These are phyloP conservation scores for Tricholoma furcatifolium DNA, from an alignment of 768 basidiomycete genomes.

Conservation along the genomic window DNA sequence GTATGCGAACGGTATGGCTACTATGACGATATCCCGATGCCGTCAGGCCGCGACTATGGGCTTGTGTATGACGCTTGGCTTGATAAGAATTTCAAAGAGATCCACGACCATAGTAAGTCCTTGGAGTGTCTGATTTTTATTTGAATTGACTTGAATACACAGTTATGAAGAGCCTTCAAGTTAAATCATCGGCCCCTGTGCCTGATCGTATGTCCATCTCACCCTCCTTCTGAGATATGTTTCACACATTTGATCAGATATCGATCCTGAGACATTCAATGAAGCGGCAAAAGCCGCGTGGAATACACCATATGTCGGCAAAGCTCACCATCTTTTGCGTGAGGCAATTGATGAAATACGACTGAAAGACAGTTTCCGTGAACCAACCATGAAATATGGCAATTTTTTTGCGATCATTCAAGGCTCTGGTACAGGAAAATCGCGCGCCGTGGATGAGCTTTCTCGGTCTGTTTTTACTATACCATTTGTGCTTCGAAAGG, in stretches of 20 bases:
- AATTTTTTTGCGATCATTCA: conserved; percentile 7
- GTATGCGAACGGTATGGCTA: background rate
- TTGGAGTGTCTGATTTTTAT: background rate
- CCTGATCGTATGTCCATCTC: background rate
- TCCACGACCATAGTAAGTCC: background rate
- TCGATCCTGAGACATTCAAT: too few relatives aligned
- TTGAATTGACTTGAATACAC: background rate
- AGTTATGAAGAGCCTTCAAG: background rate
- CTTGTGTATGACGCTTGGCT: too few relatives aligned
- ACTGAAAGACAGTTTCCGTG: too few relatives aligned
- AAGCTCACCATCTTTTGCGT: background rate
- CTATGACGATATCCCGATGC: background rate
- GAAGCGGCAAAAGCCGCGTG: background rate
- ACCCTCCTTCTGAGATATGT: background rate
- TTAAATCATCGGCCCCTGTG: too few relatives aligned
- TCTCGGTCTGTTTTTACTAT: conserved; percentile 2
- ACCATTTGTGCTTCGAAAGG: background rate
- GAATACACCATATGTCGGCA: background rate
- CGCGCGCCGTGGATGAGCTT: conserved; percentile 5
- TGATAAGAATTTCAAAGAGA: background rate
- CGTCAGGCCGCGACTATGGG: background rate
- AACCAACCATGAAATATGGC: too few relatives aligned
- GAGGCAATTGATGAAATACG: background rate
- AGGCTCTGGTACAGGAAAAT: conserved; percentile 11
- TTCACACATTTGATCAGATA: background rate